A percentile compares a stretch with the other conserved stretches of the same genome.
phyloP scores from a whole-genome alignment of 2,329 filamentous ascomycete genomes.

The Didymella glomerata region DNA sequence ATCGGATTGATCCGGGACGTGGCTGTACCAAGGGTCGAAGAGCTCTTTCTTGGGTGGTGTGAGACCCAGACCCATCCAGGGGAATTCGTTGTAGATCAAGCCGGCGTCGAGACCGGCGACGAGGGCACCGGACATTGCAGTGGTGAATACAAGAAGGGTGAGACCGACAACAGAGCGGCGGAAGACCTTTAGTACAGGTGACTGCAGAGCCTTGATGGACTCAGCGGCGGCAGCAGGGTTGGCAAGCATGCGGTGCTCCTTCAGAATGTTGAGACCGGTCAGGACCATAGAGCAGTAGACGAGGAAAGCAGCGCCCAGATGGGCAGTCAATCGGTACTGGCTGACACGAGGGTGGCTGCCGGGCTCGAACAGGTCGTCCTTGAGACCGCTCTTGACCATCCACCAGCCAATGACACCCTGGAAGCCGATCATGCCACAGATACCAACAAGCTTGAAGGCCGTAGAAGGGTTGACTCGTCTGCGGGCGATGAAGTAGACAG shows the following conservation, averaged over 20 bases:
- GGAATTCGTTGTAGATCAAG: slow-evolving; percentile 98
- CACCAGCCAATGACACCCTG: slow-evolving; percentile 98
- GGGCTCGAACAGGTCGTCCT: slow-evolving; percentile 92
- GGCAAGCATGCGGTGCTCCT: slow-evolving; percentile 74
- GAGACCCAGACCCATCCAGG: slow-evolving; percentile 87
- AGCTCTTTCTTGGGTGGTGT: slow-evolving; percentile 84
- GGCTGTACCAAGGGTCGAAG: slow-evolving; percentile 84
- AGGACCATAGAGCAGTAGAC: slow-evolving; percentile 96
- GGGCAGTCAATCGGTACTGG: slow-evolving; percentile 90
- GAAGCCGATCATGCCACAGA: slow-evolving; percentile 88
- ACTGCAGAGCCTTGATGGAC: slow-evolving; percentile 67
- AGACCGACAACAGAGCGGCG: slow-evolving; percentile 76
- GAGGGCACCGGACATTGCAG: slow-evolving; percentile 90
- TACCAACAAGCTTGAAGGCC: slow-evolving; percentile 79
- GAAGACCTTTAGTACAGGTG: slow-evolving; percentile 74
- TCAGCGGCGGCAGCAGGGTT: slow-evolving; percentile 70
- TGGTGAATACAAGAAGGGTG: slow-evolving; percentile 80
- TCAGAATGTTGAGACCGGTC: slow-evolving; percentile 84
- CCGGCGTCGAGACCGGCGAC: slow-evolving; percentile 96
- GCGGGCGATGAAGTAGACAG: slow-evolving; percentile 85
- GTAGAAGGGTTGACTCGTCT: slow-evolving; percentile 80
- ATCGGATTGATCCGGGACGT: slow-evolving; percentile 78
- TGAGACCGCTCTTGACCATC: slow-evolving; percentile 98
- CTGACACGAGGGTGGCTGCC: slow-evolving; percentile 91
- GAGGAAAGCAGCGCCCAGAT: slow-evolving; percentile 87